A percentile compares a stretch with the other conserved stretches of the same genome.
Evolutionary conservation across 139 green algal genomes (phyloP).

Genomic region (Haematococcus lacustris): DNA sequence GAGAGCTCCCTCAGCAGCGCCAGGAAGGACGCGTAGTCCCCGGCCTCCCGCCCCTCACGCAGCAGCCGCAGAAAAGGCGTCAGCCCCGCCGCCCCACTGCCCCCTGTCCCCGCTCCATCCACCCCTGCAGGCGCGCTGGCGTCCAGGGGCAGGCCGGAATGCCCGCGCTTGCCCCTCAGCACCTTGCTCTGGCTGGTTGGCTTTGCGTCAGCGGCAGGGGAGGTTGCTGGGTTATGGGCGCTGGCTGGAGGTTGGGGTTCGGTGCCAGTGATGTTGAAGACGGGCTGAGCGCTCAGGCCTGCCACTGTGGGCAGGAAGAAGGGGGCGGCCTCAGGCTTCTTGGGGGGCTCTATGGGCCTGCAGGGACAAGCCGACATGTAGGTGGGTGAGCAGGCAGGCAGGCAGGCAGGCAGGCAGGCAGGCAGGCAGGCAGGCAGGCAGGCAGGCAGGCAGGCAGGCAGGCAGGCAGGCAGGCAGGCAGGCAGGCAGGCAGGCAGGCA

Average conservation of each 20-base stretch:
- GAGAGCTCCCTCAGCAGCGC: constrained; percentile 36
- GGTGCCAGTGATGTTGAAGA: constrained; percentile 51
- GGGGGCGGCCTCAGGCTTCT: constrained; percentile 88
- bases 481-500: not conserved
- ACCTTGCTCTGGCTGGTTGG: not conserved
- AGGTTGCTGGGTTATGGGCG: not conserved
- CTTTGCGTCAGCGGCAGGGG: not conserved
- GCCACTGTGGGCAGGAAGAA: constrained; percentile 94
- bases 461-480: not conserved
- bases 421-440: too few species aligned
- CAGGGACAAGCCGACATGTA: not conserved
- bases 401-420: not conserved
- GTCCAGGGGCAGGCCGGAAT: not conserved
- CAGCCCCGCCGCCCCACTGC: not conserved
- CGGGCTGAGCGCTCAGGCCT: constrained; percentile 35
- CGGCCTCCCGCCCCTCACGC: constrained; percentile 9
- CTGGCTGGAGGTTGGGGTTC: too few species aligned
- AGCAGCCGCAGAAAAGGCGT: constrained; percentile 37
- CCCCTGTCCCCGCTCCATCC: not conserved
- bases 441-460: not conserved
- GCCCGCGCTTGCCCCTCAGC: not conserved
- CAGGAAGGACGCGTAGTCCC: constrained; percentile 45
- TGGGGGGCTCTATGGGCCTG: constrained; percentile 66
- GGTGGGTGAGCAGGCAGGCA: too few species aligned
- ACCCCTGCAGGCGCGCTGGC: not conserved